Evolutionary conservation across 352 stramenopile species (phyloP), one percentile per base, ranked within the genome.

Genomic region (Phytopythium cucurbitacearum): DNA sequence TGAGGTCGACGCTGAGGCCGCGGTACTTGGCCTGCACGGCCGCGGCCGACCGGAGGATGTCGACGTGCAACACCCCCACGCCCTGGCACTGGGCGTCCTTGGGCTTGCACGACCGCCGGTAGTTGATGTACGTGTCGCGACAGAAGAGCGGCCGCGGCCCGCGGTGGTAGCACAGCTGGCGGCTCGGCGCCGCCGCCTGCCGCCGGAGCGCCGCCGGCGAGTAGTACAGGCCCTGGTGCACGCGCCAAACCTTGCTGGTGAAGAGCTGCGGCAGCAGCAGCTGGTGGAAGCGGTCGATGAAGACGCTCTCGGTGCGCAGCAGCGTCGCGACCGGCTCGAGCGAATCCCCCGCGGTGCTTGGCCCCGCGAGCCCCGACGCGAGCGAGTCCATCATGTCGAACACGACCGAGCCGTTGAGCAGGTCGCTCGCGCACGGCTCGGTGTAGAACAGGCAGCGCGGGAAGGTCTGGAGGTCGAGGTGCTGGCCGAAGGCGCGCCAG

Each of bases 241-340:
- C 76, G 11, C 69, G 63, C 59, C 59, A 71, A 28, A 66, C 65
- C 12, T 39, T 53, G 11, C 49, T 66, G 8, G 42, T 46, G 42
- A 80, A 82, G 39, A 74, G 52, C 5, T 45, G 50, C 5, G 72
- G 67, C 7, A 76, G 32, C 33, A 73, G 37, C 33, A 69, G 76
- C 15, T 82, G 60, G 56, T 82, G 66, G 6, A 82, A 34, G 2
- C 69, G 69, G 33, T 82, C 67, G n/a, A 70, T 43, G n/a, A 57
- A 82, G 40, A 60, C 42, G 35, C 34, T 68, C 51, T 62, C 54
- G 1, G 56, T 61, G 1, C 64, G 64, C 12, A 72, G 12, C 3
- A 40, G 54, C 28, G 62, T 16, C 7, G 46, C 50, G 0, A 56
- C 15, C 5, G 61, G 56, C 34, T 15, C 16, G 47, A 16, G 47